Conservation (phyloP, 2,329 filamentous ascomycete species). For the Coleophoma eucalyptorum region DNA sequence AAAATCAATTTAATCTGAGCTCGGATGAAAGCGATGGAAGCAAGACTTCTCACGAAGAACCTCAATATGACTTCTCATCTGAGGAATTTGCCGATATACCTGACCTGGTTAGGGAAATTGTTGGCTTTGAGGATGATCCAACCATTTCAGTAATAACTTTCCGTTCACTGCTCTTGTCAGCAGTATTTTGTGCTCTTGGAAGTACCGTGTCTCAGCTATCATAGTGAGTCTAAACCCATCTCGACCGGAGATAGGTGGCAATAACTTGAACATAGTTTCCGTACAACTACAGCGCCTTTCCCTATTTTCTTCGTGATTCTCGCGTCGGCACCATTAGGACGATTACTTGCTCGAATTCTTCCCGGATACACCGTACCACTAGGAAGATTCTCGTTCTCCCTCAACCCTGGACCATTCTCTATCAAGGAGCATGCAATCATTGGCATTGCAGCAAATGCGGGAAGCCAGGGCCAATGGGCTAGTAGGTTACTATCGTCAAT, state of each 20-base stretch:
- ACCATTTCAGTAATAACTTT: background rate
- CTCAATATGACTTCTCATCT: background rate
- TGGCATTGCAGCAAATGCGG: slow-evolving; percentile 48
- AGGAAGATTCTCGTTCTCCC: background rate
- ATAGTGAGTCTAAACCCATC: background rate
- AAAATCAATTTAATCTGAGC: background rate
- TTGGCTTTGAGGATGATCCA: background rate
- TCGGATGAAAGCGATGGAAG: background rate
- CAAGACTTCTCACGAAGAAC: background rate
- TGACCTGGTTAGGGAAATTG: background rate
- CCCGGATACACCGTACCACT: background rate
- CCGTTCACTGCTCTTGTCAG: background rate
- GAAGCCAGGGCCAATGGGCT: background rate
- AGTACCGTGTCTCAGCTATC: background rate
- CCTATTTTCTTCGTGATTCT: background rate
- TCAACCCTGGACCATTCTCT: slow-evolving; percentile 62
- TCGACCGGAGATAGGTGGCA: background rate
- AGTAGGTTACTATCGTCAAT: background rate
- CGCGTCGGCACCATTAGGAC: background rate
- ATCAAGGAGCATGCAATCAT: slow-evolving; percentile 65
- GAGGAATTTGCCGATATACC: background rate
- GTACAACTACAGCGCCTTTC: background rate
- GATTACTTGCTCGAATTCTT: background rate
- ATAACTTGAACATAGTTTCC: background rate
- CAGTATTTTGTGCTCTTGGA: background rate